Base-by-base conservation (phyloP, 495 filamentous ascomycete species). In the Lasiosphaeria ovina region DNA sequence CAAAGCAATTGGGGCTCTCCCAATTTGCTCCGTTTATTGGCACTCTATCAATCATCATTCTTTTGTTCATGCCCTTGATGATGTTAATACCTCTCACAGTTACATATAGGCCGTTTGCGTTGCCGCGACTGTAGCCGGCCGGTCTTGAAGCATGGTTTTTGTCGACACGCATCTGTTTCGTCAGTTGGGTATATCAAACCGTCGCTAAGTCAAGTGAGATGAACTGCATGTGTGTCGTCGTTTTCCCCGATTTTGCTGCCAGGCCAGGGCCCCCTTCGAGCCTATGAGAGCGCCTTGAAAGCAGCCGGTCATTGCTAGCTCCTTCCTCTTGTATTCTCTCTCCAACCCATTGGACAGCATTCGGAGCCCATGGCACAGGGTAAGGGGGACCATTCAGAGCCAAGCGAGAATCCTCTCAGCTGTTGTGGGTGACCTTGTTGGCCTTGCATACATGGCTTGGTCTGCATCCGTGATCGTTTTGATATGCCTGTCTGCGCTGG, bases 151-250 rank as follows among this genome's bases (percentile, higher is more conserved):
- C 10, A 34, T 38, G 33, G 35, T 33, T 12, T 57, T 44, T 57
- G 45, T 52, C 36, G 31, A 48, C 49, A 33, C 59, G 44, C 44
- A n/a, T 31, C 47, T 51, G 58, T 66, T 64, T 61, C 61, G 54
- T 34, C 36, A 53, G 54, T 38, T 57, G 57, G 52, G 53, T 55
- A 16, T 64, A 62, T 64, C 64, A 65, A 65, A 69, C 49, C 55
- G 57, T 57, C 55, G 59, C 65, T 60, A 71, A 67, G 69, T 76
- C 71, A 72, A 75, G 72, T 73, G 71, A 76, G 74, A 72, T 65
- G 71, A 74, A 68, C 65, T 68, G 59, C 68, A 74, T 74, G 71
- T 74, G 64, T 44, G 63, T 66, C 55, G 62, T 64, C 65, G 62
- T 60, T 66, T 52, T 58, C 64, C 24, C 24, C 35, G 50, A 35